phyloP scores from a whole-genome alignment of 1,284 basidiomycete genomes.

The Cryptococcus jaspeensis region DNA sequence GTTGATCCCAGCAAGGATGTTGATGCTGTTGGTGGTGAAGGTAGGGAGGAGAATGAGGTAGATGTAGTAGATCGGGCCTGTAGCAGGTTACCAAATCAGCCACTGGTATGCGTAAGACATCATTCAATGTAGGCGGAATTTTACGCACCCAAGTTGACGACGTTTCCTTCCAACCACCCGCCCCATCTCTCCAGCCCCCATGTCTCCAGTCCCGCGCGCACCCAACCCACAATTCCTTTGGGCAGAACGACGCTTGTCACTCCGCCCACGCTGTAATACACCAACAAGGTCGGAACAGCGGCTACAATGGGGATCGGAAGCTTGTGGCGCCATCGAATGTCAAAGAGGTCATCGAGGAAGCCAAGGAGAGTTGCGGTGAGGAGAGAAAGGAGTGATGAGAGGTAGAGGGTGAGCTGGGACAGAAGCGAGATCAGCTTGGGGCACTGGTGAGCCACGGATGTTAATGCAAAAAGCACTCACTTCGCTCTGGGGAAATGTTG shows the following conservation, averaged over 20 bases:
- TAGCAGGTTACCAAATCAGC: background rate
- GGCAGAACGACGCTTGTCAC: slow-evolving; percentile 95
- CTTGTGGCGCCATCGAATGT: slow-evolving; percentile 98
- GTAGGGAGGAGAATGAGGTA: slow-evolving; percentile 96
- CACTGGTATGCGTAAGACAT: background rate
- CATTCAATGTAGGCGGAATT: no score
- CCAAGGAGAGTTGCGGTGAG: slow-evolving; percentile 90
- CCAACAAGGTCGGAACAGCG: slow-evolving; percentile 89
- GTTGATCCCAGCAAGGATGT: slow-evolving; percentile 97
- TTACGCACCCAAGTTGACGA: slow-evolving; percentile 87
- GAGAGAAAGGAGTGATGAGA: slow-evolving; percentile 87
- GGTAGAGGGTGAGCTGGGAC: slow-evolving; percentile 76
- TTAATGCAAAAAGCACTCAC: slow-evolving; percentile 52
- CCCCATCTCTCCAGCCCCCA: slow-evolving; percentile 16
- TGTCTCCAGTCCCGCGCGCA: slow-evolving; percentile 39
- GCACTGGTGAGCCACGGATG: background rate
- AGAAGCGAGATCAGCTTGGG: slow-evolving; percentile 14
- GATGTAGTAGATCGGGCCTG: slow-evolving; percentile 90
- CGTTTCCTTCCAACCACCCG: slow-evolving; percentile 54
- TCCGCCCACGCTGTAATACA: slow-evolving; percentile 92
- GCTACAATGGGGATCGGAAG: slow-evolving; percentile 95
- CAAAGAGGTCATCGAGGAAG: slow-evolving; percentile 96
- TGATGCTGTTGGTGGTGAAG: slow-evolving; percentile 97
- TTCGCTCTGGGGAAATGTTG: slow-evolving; percentile 82
- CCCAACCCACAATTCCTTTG: slow-evolving; percentile 66